phyloP scores from a whole-genome alignment of 768 basidiomycete species.

The Peribolospora kevripleyi region DNA sequence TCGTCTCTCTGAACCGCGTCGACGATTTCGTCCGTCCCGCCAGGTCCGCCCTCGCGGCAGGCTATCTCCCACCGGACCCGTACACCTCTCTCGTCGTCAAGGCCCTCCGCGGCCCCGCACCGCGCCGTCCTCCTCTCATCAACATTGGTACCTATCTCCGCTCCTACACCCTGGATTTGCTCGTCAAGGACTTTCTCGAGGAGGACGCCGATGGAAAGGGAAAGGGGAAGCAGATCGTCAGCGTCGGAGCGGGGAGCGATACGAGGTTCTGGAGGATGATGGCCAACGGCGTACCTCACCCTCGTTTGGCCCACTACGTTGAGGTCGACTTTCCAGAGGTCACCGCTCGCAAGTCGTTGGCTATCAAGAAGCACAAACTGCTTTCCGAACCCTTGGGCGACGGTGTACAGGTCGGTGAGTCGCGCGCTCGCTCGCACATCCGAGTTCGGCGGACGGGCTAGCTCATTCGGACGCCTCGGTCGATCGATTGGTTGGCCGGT shows the following conservation, averaged over 20 bases:
- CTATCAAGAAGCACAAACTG: slow-evolving; percentile 42
- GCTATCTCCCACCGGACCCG: slow-evolving; percentile 48
- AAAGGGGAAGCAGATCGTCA: slow-evolving; percentile 61
- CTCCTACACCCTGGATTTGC: slow-evolving; percentile 48
- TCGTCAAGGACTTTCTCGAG: slow-evolving; percentile 42
- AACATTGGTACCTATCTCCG: slow-evolving; percentile 85
- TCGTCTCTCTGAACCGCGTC: too few relatives aligned
- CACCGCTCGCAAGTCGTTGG: slow-evolving; percentile 58
- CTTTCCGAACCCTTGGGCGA: slow-evolving; percentile 31
- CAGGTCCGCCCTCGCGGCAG: slow-evolving; percentile 47
- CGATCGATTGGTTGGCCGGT: neutral
- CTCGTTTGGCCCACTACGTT: slow-evolving; percentile 33
- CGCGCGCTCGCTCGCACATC: too few relatives aligned
- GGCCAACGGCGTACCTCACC: neutral
- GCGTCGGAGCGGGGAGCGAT: slow-evolving; percentile 84
- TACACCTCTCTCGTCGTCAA: slow-evolving; percentile 40
- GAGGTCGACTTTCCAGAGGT: slow-evolving; percentile 81
- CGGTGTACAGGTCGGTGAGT: slow-evolving; percentile 15
- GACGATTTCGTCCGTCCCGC: too few relatives aligned
- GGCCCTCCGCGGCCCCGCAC: slow-evolving; percentile 28
- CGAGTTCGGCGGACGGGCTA: neutral
- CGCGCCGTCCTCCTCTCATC: slow-evolving; percentile 56
- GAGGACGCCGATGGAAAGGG: slow-evolving; percentile 17
- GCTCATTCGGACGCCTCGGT: neutral
- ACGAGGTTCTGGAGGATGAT: slow-evolving; percentile 77